Base-by-base conservation (phyloP, 495 filamentous ascomycete species). In the Hamigera avellanea region DNA sequence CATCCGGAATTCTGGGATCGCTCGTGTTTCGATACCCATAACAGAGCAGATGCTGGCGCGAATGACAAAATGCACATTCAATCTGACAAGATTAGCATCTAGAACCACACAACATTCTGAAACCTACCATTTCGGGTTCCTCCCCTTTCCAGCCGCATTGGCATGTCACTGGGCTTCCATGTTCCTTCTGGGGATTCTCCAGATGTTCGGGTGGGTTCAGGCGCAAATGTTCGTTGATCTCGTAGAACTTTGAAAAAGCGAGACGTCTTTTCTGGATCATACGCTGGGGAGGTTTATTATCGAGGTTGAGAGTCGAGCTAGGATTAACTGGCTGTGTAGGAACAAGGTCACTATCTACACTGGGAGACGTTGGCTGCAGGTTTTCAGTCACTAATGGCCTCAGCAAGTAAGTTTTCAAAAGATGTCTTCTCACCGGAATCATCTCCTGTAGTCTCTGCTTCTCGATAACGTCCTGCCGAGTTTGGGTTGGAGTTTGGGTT, bases 31-130 rank as follows among this genome's bases (percentile, higher is more conserved):
- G 32, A 14, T 40, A 69, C 10, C 70, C 70, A 40, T 72, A 74
- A 48, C 69, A 74, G 12, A 61, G 46, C 28, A 52, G 27, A 43
- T 74, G 70, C 39, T 74, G 70, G 44, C 50, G 63, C 13, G 52
- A 66, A 23, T 55, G 38, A 41, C 69, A 74, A 40, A 59, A 69
- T 26, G 33, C 37, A 38, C 70, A 74, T 39, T 57, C 39, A 16
- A 69, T 44, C 68, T 72, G 14, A 18, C 5, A 17, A 26, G 14
- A 10, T 49, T 33, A 46, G 43, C 41, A 8, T 32, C 21, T 17
- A 25, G 14, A 7, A 25, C 18, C 8, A 7, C 0, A 13, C 17
- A 39, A 14, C 10, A 8, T 2, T 21, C 15, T 6, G 8, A 13
- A 35, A 12, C 53, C 36, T 44, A 71, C 67, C 67, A 70, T 67